These are phyloP conservation scores for Butyriboletus loyo DNA, from an alignment of 768 basidiomycete species.

Conservation along the genomic window DNA sequence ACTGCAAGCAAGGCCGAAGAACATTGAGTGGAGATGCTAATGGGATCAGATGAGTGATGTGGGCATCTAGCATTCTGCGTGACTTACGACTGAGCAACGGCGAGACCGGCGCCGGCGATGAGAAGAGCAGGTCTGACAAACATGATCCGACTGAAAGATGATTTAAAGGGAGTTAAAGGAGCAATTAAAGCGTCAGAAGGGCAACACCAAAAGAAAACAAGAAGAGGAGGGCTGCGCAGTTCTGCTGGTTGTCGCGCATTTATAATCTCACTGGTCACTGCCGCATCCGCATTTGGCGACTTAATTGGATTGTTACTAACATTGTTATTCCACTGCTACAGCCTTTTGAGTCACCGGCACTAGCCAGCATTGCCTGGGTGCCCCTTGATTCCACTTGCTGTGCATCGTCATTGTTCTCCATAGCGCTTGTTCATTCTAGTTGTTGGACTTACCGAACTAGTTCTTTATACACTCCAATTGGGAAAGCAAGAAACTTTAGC, in stretches of 20 bases:
- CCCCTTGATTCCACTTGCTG: too few species aligned
- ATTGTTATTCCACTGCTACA: too few species aligned
- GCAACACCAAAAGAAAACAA: background rate
- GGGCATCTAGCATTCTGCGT: background rate
- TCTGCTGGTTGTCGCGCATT: background rate
- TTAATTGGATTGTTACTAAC: too few species aligned
- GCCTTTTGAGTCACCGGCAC: too few species aligned
- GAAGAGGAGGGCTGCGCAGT: conserved; percentile 10
- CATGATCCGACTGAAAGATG: conserved; percentile 18
- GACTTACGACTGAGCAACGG: conserved; percentile 45
- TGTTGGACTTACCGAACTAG: too few species aligned
- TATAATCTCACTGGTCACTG: conserved; percentile 9
- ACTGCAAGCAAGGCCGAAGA: conserved; percentile 43
- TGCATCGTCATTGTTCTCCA: background rate
- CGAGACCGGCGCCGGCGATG: conserved; percentile 33
- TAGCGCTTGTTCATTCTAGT: too few species aligned
- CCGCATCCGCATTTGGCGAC: background rate
- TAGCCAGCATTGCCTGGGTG: too few species aligned
- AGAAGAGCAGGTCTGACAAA: conserved; percentile 25
- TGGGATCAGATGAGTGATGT: background rate
- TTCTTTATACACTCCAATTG: too few species aligned
- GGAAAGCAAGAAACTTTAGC: background rate
- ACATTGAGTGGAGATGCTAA: conserved; percentile 38
- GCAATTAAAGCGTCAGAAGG: background rate
- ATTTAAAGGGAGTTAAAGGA: background rate